These are phyloP conservation scores for Rhodocollybia butyracea DNA, from an alignment of 768 basidiomycete genomes.

Conservation along the genomic window DNA sequence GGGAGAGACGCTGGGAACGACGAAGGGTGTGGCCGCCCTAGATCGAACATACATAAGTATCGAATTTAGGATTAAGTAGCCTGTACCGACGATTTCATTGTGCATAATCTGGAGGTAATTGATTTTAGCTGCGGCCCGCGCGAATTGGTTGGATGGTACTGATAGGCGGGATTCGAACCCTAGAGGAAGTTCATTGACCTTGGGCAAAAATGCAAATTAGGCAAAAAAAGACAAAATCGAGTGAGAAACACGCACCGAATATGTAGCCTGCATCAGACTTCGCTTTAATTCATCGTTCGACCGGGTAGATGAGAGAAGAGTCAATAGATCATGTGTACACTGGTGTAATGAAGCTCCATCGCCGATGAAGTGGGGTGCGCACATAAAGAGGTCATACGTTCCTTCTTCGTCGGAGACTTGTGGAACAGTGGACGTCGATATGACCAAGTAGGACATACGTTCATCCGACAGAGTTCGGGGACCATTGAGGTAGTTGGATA, in stretches of 20 bases:
- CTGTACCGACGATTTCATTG: background rate
- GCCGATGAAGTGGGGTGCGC: slow-evolving; percentile 63
- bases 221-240: background rate
- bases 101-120: slow-evolving; percentile 44
- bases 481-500: slow-evolving; percentile 60
- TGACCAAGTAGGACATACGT: slow-evolving; percentile 48
- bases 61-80: background rate
- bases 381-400: slow-evolving; percentile 46
- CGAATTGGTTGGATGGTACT: slow-evolving; percentile 16
- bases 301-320: slow-evolving; percentile 26
- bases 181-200: slow-evolving; percentile 21
- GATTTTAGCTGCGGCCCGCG: slow-evolving; percentile 39
- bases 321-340: slow-evolving; percentile 62
- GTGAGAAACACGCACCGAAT: slow-evolving; percentile 18
- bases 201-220: background rate
- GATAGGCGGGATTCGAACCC: slow-evolving; percentile 24
- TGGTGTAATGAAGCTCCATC: slow-evolving; percentile 68
- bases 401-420: slow-evolving; percentile 7
- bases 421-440: slow-evolving; percentile 13
- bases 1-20: slow-evolving; percentile 32
- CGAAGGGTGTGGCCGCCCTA: slow-evolving; percentile 58
- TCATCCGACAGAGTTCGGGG: slow-evolving; percentile 50
- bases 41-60: background rate
- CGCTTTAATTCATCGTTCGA: slow-evolving; percentile 19
- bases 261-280: slow-evolving; percentile 11